Percentiles rank a stretch among this genome's conserved stretches.
Evolutionary conservation across 2,329 filamentous ascomycete genomes (phyloP).

Genomic region (Hypoxylon sp.): DNA sequence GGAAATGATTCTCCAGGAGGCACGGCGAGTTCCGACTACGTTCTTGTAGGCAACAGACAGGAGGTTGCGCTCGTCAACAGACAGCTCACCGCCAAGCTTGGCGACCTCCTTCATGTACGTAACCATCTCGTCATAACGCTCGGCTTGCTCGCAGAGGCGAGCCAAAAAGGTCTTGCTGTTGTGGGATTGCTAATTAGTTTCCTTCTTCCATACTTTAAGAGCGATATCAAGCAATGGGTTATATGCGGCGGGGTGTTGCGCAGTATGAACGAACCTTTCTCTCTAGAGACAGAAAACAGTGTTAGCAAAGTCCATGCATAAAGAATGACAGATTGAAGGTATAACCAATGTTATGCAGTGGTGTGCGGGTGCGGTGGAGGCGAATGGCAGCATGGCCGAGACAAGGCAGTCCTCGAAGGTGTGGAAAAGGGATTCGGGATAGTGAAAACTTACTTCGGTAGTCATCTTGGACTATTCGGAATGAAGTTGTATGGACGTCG

Average conservation of each 20-base stretch:
- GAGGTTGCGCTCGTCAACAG: constrained; percentile 98
- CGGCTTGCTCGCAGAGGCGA: constrained; percentile 99
- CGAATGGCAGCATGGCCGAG: constrained; percentile 39
- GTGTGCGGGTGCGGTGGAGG: constrained; percentile 37
- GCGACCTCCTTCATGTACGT: constrained; percentile 99
- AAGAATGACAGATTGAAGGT: constrained; percentile 29
- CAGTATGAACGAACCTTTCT: constrained; percentile 71
- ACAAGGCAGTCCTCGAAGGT: constrained; percentile 40
- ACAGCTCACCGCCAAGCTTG: constrained; percentile 84
- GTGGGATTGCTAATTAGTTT: constrained; percentile 40
- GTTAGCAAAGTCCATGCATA: constrained; percentile 47
- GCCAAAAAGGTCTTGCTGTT: constrained; percentile 99
- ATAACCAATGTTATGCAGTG: constrained; percentile 46
- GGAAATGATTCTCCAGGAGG: constrained; percentile 99
- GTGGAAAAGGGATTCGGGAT: constrained; percentile 30
- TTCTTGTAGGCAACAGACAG: constrained; percentile 99
- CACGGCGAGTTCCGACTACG: constrained; percentile 97
- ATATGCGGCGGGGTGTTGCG: constrained; percentile 29
- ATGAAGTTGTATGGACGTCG: constrained; percentile 30
- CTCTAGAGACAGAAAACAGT: constrained; percentile 63
- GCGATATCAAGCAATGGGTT: constrained; percentile 35
- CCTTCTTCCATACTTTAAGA: constrained; percentile 14
- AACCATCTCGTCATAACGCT: constrained; percentile 99
- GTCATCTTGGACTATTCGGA: constrained; percentile 49
- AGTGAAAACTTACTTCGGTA: constrained; percentile 50